Evolutionary conservation across 2,329 filamentous ascomycete species (phyloP), one percentile per base, ranked within the genome.

Genomic region (Ophiocordyceps robertsii): DNA sequence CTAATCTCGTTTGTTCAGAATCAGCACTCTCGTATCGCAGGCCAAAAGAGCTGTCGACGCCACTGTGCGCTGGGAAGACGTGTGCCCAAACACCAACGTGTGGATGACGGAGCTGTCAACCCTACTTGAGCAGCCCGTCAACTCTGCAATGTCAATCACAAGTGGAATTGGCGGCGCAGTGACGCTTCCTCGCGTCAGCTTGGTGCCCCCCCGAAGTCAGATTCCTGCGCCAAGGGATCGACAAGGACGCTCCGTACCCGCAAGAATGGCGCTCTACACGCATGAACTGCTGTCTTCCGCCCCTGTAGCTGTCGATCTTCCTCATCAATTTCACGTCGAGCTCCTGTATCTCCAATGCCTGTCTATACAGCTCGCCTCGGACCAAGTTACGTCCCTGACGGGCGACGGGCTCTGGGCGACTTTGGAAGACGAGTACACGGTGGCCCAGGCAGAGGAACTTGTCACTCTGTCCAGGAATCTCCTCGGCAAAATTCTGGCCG

Each of bases 231-330:
- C 3, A 29, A 69, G 81, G 37, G 88, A 95, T 55, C 66, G 72
- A 4, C 73, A 75, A 48, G 84, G 84, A 0, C 75, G 80, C 29
- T 86, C 86, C 2, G 68, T 84, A 42, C 77, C 86, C 1, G 75
- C 85, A 13, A 73, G 90, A 43, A 84, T 93, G 65, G 77, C 82
- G 1, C 68, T 82, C 39, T 95, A 88, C 56, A 73, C 77, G 0
- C 67, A 70, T 6, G 71, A 70, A 39, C 56, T 92, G 0, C 56
- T 88, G 0, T 53, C 59, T 1, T 57, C 60, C 3, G 61, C 63
- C 0, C 50, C 70, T 10, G 51, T 64, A 3, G 43, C 70, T 1
- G 50, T 62, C 0, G 50, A 57, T 0, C 47, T 75, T 0, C 63
- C 71, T 0, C 52, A 54, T 2, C 54, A 63, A 2, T 61, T 64